phyloP scores from a whole-genome alignment of 164 flowering plant genomes.

The Vitis rotundifolia region DNA sequence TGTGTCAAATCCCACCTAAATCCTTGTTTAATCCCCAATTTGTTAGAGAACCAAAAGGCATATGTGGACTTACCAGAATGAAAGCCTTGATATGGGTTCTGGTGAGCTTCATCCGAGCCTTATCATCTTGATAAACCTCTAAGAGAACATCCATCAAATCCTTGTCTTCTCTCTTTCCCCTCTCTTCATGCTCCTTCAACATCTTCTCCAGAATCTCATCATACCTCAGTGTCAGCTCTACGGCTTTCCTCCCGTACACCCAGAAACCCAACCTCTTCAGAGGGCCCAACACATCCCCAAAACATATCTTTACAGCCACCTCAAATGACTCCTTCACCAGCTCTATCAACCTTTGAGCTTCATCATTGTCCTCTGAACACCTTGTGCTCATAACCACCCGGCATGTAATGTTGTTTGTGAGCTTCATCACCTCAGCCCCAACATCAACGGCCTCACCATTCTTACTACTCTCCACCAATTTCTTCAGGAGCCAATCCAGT shows the following conservation, averaged over 20 bases:
- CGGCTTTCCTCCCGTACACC: not conserved
- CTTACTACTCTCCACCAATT: not conserved
- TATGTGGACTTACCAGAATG: no score
- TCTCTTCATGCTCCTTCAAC: conserved; percentile 16
- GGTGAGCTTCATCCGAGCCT: no score
- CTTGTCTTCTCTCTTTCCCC: not conserved
- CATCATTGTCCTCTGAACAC: conserved; percentile 5
- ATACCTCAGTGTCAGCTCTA: not conserved
- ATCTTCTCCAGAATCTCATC: conserved; percentile 11
- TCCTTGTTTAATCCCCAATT: no score
- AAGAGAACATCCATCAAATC: conserved; percentile 16
- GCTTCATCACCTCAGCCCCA: conserved; percentile 1
- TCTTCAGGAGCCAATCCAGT: not conserved
- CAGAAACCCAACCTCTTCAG: not conserved
- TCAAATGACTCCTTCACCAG: conserved; percentile 3
- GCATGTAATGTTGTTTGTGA: not conserved
- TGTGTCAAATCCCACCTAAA: no score
- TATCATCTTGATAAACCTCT: conserved; percentile 4
- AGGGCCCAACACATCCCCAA: not conserved
- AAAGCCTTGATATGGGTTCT: no score
- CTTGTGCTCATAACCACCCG: conserved; percentile 15
- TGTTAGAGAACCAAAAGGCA: no score
- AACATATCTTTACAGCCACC: not conserved
- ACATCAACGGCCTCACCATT: not conserved
- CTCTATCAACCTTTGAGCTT: conserved; percentile 6